Evolutionary conservation across 1,284 basidiomycete genomes (phyloP).

Genomic region (Austroboletus niveus): DNA sequence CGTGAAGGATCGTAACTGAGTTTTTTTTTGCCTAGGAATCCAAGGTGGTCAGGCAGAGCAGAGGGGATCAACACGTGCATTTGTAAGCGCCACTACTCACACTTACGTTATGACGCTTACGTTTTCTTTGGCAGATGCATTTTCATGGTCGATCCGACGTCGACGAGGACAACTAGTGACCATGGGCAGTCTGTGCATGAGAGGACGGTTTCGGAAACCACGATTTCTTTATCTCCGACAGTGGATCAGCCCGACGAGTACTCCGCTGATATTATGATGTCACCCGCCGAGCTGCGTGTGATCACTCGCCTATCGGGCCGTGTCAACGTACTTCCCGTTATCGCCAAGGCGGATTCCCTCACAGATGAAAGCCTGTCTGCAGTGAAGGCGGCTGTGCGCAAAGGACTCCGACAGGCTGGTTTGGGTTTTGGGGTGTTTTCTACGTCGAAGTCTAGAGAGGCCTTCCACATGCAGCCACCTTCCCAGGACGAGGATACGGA

Average conservation of each 20-base stretch:
- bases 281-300: constrained; percentile 72
- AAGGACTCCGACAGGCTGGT: constrained; percentile 58
- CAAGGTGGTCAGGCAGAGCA: constrained; percentile 79
- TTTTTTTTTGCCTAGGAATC: constrained; percentile 55
- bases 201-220: constrained; percentile 58
- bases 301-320: constrained; percentile 69
- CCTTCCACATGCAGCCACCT: constrained; percentile 5
- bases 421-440: constrained; percentile 74
- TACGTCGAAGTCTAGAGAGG: constrained; percentile 34
- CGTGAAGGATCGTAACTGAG: constrained; percentile 1
- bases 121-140: constrained; percentile 53
- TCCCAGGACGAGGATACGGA: constrained; percentile 22
- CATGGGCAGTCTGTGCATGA: constrained; percentile 47
- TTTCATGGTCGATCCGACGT: constrained; percentile 78
- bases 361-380: constrained; percentile 67
- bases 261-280: constrained; percentile 55
- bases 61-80: constrained; percentile 82
- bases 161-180: constrained; percentile 45
- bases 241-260: constrained; percentile 44
- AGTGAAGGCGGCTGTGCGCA: constrained; percentile 66
- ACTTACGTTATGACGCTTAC: constrained; percentile 4
- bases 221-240: constrained; percentile 48
- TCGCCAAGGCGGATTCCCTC: constrained; percentile 73
- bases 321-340: constrained; percentile 74
- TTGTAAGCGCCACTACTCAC: constrained; percentile 48